Evolutionary conservation across 495 filamentous ascomycete species (phyloP).

Genomic region (Daldinia concentrica): DNA sequence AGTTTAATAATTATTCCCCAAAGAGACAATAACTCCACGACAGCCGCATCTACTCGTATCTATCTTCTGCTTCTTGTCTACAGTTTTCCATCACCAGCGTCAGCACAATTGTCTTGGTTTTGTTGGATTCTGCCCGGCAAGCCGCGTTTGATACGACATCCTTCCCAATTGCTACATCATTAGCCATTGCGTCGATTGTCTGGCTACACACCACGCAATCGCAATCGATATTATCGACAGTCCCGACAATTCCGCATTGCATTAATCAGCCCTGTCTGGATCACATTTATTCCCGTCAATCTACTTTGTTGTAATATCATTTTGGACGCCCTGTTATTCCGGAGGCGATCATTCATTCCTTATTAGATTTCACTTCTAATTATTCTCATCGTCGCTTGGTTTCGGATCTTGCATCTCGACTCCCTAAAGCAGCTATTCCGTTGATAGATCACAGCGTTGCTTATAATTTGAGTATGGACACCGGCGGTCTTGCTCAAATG

Average conservation of each 20-base stretch:
- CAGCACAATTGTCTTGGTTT: constrained; percentile 35
- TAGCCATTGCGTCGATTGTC: constrained; percentile 33
- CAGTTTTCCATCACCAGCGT: constrained; percentile 36
- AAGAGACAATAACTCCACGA: constrained; percentile 24
- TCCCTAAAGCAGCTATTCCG: constrained; percentile 26
- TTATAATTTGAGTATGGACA: constrained; percentile 84
- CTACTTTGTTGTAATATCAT: constrained; percentile 47
- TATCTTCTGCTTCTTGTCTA: constrained; percentile 48
- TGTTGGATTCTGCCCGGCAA: constrained; percentile 35
- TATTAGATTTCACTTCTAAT: constrained; percentile 50
- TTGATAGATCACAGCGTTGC: constrained; percentile 30
- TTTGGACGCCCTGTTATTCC: constrained; percentile 40
- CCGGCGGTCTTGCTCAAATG: constrained; percentile 99
- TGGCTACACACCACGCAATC: constrained; percentile 17
- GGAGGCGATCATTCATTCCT: constrained; percentile 48
- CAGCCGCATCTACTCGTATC: constrained; percentile 32
- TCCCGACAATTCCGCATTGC: constrained; percentile 23
- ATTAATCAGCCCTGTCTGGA: constrained; percentile 43
- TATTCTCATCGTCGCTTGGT: constrained; percentile 8
- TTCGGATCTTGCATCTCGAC: constrained; percentile 31
- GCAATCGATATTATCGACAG: constrained; percentile 19
- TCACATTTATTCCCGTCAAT: constrained; percentile 28
- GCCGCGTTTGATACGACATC: constrained; percentile 49
- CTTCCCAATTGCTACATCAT: constrained; percentile 40
- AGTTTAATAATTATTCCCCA: constrained; percentile 39